Evolutionary conservation across 2,329 filamentous ascomycete genomes (phyloP), one percentile per base, ranked within the genome.

Genomic region (Epichloe uncinata): DNA sequence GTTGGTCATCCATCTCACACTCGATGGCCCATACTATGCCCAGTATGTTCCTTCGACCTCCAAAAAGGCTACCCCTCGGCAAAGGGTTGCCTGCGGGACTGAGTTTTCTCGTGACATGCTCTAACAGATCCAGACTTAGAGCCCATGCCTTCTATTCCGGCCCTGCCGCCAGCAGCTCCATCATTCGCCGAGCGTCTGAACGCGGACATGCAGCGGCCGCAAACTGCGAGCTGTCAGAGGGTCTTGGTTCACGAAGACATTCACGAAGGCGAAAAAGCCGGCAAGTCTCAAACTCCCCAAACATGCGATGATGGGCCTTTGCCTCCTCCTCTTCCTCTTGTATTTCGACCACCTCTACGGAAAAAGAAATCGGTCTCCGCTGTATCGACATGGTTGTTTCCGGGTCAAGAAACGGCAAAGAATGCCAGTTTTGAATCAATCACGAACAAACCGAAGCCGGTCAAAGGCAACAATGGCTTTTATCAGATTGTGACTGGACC

Each of bases 331-430:
- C 65, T 81, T 4, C 78, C 78, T 0, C 69, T 81, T 22, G 73
- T 79, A 15, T 69, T 80, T 50, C 73, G 75, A n/a, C 78, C 78
- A 7, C 77, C 77, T 2, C 60, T 82, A 53, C 69, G 79, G 52
- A 82, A 82, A 69, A 83, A 82, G 69, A 83, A 82, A 59, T 81
- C 79, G 0, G 82, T 84, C 59, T 79, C 78, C 9, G 71, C 73
- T 15, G 75, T 82, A 8, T 81, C 79, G 3, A 73, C 63, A 55
- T 82, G 79, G 78, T 67, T 82, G 26, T 78, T 75, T 55, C 69
- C 73, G 42, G 61, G 64, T 16, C 57, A 66, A 36, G 57, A 63
- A 43, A 60, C 68, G 50, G 62, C 64, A 48, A 62, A 60, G 16
- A 67, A 70, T 47, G 61, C 70, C 47, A 71, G 69, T 50, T 57